Evolutionary conservation across 2,329 filamentous ascomycete genomes (phyloP), one percentile per base, ranked within the genome.

Genomic region (Colletotrichum camelliae): DNA sequence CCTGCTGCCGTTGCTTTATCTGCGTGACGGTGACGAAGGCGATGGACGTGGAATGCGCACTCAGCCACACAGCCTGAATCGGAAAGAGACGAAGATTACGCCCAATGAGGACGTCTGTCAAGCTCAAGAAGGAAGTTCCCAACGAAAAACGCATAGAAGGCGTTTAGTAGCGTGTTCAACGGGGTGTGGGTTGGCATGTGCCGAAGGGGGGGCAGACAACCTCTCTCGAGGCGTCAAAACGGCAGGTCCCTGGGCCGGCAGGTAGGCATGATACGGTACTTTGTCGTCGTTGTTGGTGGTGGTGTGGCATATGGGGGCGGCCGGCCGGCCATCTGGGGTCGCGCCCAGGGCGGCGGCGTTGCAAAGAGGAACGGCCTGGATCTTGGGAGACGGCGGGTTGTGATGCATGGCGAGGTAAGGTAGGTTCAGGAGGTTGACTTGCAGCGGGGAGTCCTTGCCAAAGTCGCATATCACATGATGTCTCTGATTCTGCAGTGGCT

Each of bases 121-220:
- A n/a, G 52, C 66, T 68, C 52, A 58, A 68, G 21, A 66, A 43
- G 72, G 72, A 66, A 74, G 72, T 52, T 74, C 24, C 67, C 60
- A 48, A 66, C 29, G 18, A 18, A 57, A 70, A 33, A n/a, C 35
- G 58, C 13, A 13, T 27, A 12, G 7, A 24, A 13, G 52, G 2
- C n/a, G 29, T 31, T 31, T 7, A 2, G 29, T 31, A 31, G 29
- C 39, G 39, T 29, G 65, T n/a, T 27, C 29, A 24, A 35, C 6
- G 35, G 55, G 9, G 16, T 68, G 52, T 58, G 29, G 37, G 52
- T 18, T 55, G 33, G 52, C 52, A 31, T 60, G 55, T 68, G 66
- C 35, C 66, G 66, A 39, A 68, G 66, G 66, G 52, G 52, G n/a
- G 43, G 3, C 39, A 43, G 39, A n/a, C 39, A 43, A 12, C 39